Conservation (phyloP, 1,139 yeast species). For the Magnusiomyces tetraspermus region DNA sequence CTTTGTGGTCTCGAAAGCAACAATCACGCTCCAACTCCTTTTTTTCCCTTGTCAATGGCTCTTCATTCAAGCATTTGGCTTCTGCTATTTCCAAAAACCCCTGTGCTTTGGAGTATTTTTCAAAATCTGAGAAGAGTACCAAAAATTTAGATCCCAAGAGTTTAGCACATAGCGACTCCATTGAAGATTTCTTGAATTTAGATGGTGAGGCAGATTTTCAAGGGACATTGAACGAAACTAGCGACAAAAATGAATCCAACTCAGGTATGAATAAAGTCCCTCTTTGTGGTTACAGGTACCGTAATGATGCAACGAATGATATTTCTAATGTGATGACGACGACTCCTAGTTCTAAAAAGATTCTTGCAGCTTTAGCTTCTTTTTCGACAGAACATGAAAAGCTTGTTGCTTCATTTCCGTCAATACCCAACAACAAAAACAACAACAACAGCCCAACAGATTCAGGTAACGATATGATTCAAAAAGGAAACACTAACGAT, state of each 20-base stretch:
- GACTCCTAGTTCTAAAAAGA: constrained; percentile 5
- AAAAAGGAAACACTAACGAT: no score
- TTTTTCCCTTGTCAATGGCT: constrained; percentile 19
- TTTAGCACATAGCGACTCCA: constrained; percentile 12
- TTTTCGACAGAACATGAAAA: constrained; percentile 6
- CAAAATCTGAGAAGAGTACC: constrained; percentile 16
- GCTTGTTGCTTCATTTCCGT: constrained; percentile 5
- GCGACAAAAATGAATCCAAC: constrained; percentile 4
- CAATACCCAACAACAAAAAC: not conserved
- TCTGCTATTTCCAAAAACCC: constrained; percentile 2
- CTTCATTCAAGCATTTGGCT: not conserved
- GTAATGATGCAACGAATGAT: constrained; percentile 12
- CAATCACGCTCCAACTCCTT: constrained; percentile 26
- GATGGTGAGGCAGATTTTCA: constrained; percentile 1
- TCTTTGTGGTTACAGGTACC: constrained; percentile 22
- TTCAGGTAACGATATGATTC: no score
- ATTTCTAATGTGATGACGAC: constrained; percentile 9
- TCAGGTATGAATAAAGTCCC: constrained; percentile 20
- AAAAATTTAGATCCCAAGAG: constrained; percentile 16
- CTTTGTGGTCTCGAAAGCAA: constrained; percentile 6
- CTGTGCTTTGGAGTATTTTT: constrained; percentile 6
- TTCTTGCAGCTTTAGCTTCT: constrained; percentile 11
- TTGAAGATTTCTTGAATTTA: not conserved
- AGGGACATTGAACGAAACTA: not conserved
- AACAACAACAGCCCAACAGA: no score